phyloP scores from a whole-genome alignment of 75 land plant genomes.

The Gnetum montanum region DNA sequence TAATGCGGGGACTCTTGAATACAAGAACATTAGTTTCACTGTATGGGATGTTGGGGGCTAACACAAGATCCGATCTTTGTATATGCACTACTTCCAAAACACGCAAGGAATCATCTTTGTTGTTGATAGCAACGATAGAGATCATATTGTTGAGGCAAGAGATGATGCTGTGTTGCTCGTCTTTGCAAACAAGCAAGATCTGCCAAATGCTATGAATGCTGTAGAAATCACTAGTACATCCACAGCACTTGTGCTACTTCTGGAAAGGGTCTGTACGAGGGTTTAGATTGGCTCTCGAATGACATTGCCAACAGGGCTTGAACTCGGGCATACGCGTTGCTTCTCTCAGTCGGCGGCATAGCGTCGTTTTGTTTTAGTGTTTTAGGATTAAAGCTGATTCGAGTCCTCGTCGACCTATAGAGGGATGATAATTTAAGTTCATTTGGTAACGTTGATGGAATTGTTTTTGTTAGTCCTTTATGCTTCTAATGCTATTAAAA shows the following conservation, averaged over 20 bases:
- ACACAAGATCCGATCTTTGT: constrained; percentile 64
- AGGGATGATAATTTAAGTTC: too few relatives aligned
- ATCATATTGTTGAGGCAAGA: constrained; percentile 57
- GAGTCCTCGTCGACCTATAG: too few relatives aligned
- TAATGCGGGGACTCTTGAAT: constrained; percentile 47
- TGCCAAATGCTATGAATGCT: neutral
- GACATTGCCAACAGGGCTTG: constrained; percentile 18
- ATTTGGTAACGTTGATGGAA: too few relatives aligned
- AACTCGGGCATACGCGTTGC: neutral
- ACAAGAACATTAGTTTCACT: constrained; percentile 49
- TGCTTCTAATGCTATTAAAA: too few relatives aligned
- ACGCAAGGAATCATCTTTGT: constrained; percentile 63
- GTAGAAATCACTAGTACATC: constrained; percentile 28
- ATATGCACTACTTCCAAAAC: constrained; percentile 73
- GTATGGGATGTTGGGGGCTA: constrained; percentile 62
- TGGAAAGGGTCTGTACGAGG: constrained; percentile 75
- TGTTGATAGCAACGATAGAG: constrained; percentile 69
- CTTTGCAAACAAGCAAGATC: neutral
- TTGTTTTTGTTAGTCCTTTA: too few relatives aligned
- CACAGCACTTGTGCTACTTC: constrained; percentile 81
- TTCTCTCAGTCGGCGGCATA: neutral
- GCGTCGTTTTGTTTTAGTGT: too few relatives aligned
- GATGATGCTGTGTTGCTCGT: constrained; percentile 14
- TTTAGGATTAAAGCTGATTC: too few relatives aligned
- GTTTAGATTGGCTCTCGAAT: constrained; percentile 58